Conservation (phyloP, 768 basidiomycete genomes). For the Lactarius psammicola region DNA sequence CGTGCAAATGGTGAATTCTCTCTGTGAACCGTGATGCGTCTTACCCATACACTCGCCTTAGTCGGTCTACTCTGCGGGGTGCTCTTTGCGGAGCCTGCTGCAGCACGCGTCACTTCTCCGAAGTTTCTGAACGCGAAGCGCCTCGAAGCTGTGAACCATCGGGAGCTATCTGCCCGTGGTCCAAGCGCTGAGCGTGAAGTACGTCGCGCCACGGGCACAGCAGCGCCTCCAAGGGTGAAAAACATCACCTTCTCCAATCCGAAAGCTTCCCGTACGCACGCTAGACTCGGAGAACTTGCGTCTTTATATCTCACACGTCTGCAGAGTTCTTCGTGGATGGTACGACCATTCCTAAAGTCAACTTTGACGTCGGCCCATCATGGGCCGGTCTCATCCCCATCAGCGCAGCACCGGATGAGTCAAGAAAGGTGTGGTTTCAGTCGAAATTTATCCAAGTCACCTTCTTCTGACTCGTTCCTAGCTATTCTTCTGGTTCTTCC, state of each 20-base stretch:
- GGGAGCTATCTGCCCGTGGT: conserved; percentile 15
- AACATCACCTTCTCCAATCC: conserved; percentile 74
- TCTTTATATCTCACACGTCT: not conserved
- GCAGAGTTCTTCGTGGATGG: conserved; percentile 73
- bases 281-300: not conserved
- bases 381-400: conserved; percentile 77
- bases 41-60: not conserved
- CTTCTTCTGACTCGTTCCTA: conserved; percentile 31
- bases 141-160: not conserved
- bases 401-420: conserved; percentile 56
- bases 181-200: not conserved
- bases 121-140: conserved; percentile 7
- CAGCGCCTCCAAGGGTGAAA: conserved; percentile 37
- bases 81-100: not conserved
- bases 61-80: conserved; percentile 1
- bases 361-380: conserved; percentile 72
- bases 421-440: conserved; percentile 52
- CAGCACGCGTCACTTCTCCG: conserved; percentile 5
- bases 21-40: not conserved
- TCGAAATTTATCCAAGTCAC: not conserved
- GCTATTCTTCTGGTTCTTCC: conserved; percentile 87
- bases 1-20: not conserved
- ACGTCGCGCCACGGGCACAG: conserved; percentile 3
- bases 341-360: conserved; percentile 58
- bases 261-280: conserved; percentile 52